Evolutionary conservation across 129 eudicot species (phyloP).

Genomic region (Arctium lappa): DNA sequence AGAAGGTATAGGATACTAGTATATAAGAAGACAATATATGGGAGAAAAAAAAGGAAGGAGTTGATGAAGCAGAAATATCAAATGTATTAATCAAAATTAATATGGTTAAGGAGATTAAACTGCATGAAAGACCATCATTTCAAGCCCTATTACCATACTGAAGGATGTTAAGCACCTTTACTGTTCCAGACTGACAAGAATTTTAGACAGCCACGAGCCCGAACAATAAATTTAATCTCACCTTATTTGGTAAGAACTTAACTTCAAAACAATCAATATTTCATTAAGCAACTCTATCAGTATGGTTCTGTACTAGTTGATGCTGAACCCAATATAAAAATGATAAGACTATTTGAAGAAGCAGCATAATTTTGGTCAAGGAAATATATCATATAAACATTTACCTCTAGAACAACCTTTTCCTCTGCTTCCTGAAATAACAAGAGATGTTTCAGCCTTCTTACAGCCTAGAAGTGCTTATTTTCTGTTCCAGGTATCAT

Average conservation of each 20-base stretch:
- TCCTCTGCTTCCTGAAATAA: slow-evolving; percentile 56
- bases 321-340: background rate
- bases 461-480: background rate
- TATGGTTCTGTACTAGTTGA: background rate
- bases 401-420: slow-evolving; percentile 77
- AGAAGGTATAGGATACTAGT: background rate
- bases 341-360: background rate
- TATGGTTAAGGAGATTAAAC: background rate
- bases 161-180: background rate
- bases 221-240: background rate
- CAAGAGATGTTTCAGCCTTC: slow-evolving; percentile 12
- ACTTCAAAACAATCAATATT: no score
- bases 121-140: background rate
- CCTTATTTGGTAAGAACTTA: no score
- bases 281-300: background rate
- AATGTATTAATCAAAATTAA: background rate
- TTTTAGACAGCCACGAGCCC: background rate
- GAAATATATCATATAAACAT: background rate
- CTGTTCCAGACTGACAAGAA: background rate
- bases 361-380: background rate
- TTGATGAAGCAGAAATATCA: no score
- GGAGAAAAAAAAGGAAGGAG: background rate
- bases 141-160: background rate
- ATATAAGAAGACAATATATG: background rate
- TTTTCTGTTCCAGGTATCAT: background rate